Evolutionary conservation across 768 basidiomycete species (phyloP).

Genomic region (Pleurotus pulmonarius): DNA sequence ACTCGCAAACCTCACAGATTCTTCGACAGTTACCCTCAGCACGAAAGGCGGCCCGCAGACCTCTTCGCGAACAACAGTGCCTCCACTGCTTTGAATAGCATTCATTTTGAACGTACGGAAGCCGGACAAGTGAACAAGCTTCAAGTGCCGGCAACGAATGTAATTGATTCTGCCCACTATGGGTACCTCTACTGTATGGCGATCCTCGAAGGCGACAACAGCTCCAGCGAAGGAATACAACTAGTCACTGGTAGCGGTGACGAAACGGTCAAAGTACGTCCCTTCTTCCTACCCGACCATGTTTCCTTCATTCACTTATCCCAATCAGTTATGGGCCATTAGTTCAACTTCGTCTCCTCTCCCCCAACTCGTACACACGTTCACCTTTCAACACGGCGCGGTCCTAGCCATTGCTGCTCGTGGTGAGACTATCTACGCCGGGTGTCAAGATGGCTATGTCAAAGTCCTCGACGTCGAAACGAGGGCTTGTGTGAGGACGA

Average conservation of each 20-base stretch:
- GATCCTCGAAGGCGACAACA: constrained; percentile 17
- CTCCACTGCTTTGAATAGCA: constrained; percentile 1
- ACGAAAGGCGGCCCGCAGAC: constrained; percentile 65
- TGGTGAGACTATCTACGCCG: constrained; percentile 85
- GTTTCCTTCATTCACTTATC: neutral
- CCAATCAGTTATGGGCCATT: constrained; percentile 64
- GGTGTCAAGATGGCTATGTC: constrained; percentile 92
- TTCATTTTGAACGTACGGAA: constrained; percentile 16
- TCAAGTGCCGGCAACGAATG: constrained; percentile 61
- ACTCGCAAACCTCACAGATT: constrained; percentile 75
- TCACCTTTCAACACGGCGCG: constrained; percentile 72
- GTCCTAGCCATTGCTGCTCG: constrained; percentile 74
- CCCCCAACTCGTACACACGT: constrained; percentile 51
- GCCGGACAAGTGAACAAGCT: constrained; percentile 37
- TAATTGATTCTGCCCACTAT: constrained; percentile 87
- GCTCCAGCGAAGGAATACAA: constrained; percentile 25
- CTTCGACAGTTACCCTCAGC: constrained; percentile 85
- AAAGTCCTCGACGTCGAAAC: constrained; percentile 91
- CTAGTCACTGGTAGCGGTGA: constrained; percentile 90
- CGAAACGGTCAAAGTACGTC: constrained; percentile 74
- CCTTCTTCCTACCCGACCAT: neutral
- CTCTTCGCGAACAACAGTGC: constrained; percentile 56
- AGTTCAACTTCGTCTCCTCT: constrained; percentile 32
- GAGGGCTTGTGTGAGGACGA: constrained; percentile 77
- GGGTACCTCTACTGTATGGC: constrained; percentile 90